Evolutionary conservation across 1,139 yeast genomes (phyloP).

Genomic region (Maudiozyma humilis): DNA sequence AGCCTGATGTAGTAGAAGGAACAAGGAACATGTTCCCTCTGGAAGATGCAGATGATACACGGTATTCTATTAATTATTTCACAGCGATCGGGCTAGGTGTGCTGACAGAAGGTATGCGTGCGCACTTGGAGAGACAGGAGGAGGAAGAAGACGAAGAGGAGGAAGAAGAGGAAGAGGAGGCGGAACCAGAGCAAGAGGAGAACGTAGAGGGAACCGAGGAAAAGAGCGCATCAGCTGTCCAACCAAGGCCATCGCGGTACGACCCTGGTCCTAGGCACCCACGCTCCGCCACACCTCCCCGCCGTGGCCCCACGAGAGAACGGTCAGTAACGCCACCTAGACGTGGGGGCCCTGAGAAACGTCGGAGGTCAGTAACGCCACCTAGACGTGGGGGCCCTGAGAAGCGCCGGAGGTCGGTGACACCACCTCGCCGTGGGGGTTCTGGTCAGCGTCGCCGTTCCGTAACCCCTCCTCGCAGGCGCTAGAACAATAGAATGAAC

Average conservation of each 20-base stretch:
- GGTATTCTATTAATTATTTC: constrained; percentile 82
- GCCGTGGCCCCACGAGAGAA: constrained; percentile 3
- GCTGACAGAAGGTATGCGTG: constrained; percentile 75
- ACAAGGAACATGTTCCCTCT: constrained; percentile 41
- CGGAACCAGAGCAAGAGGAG: constrained; percentile 5
- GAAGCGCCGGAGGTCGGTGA: constrained; percentile 15
- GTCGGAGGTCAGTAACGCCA: constrained; percentile 18
- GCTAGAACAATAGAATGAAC: too few species aligned
- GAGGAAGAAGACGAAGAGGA: constrained; percentile 4
- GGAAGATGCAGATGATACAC: constrained; percentile 47
- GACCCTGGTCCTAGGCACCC: constrained; percentile 1
- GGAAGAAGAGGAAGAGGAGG: constrained; percentile 6
- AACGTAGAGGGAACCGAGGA: not conserved
- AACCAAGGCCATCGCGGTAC: constrained; percentile 1
- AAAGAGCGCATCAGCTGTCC: not conserved
- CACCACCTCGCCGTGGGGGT: constrained; percentile 23
- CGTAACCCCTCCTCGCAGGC: too few species aligned
- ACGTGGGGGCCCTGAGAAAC: too few species aligned
- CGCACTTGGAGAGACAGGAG: constrained; percentile 4
- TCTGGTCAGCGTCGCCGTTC: too few species aligned
- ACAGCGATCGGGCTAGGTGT: constrained; percentile 88
- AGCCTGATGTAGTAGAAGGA: constrained; percentile 42
- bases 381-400: constrained; percentile 17
- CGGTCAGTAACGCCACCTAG: too few species aligned
- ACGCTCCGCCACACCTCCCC: not conserved